These are phyloP conservation scores for Colletotrichum musae DNA, from an alignment of 2,329 filamentous ascomycete genomes.

Conservation along the genomic window DNA sequence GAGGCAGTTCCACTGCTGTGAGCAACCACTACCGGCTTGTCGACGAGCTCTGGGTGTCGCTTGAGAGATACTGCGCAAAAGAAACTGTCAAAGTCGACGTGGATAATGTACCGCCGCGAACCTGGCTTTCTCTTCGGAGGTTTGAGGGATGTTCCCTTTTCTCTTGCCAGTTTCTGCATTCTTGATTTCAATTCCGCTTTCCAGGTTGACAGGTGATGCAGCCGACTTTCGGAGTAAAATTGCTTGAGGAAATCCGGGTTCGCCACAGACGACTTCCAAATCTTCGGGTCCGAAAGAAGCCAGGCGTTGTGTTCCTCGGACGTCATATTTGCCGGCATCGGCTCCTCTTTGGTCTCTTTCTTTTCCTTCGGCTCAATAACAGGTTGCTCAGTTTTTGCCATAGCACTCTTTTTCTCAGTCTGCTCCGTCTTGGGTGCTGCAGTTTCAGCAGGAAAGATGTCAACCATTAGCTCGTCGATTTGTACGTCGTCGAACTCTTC, in stretches of 20 bases:
- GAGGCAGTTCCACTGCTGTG: slow-evolving; percentile 89
- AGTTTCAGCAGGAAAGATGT: slow-evolving; percentile 25
- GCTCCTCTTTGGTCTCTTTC: slow-evolving; percentile 27
- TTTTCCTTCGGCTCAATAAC: background rate
- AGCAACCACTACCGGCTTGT: slow-evolving; percentile 89
- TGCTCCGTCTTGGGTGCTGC: background rate
- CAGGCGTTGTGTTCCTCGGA: slow-evolving; percentile 94
- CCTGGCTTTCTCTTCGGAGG: slow-evolving; percentile 69
- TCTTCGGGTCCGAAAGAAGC: slow-evolving; percentile 85
- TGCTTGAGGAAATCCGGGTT: slow-evolving; percentile 96
- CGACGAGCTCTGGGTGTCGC: slow-evolving; percentile 79
- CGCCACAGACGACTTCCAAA: slow-evolving; percentile 90
- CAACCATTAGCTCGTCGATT: slow-evolving; percentile 37
- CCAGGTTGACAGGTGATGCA: slow-evolving; percentile 97
- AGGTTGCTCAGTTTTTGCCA: background rate
- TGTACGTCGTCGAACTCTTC: slow-evolving; percentile 40
- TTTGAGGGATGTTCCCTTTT: slow-evolving; percentile 69
- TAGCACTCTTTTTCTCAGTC: background rate
- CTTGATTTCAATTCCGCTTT: slow-evolving; percentile 94
- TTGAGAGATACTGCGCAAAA: slow-evolving; percentile 94
- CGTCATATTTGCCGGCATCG: slow-evolving; percentile 76
- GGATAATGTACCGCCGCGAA: slow-evolving; percentile 85
- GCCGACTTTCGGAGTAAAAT: slow-evolving; percentile 93
- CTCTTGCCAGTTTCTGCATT: slow-evolving; percentile 84
- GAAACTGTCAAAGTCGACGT: slow-evolving; percentile 99